A percentile compares a stretch with the other conserved stretches of the same genome.
These are phyloP conservation scores for Cucumis sativus DNA, from an alignment of 306 rosid species.

Conservation along the genomic window Cucumber_9930_V3 NC_026658.2:22525001-22525500, in stretches of 20 bases:
- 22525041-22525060: not conserved
- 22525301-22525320: not conserved
- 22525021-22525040: slow-evolving; percentile 8
- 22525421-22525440: not conserved
- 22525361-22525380: not conserved
- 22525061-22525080: not conserved
- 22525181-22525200: slow-evolving; percentile 47
- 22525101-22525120: slow-evolving; percentile 11
- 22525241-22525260: slow-evolving; percentile 98
- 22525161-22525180: slow-evolving; percentile 83
- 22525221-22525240: slow-evolving; percentile 81
- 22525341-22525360: not conserved
- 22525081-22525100: slow-evolving; percentile 19
- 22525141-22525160: slow-evolving; percentile 66
- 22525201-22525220: slow-evolving; percentile 42
- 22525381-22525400: not conserved
- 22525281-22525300: not conserved
- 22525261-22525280: slow-evolving; percentile 82
- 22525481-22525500: slow-evolving; percentile 65
- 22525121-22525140: slow-evolving; percentile 55
- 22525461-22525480: slow-evolving; percentile 17
- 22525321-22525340: not conserved
- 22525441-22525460: not conserved
- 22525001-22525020: not conserved
- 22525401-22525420: not conserved